A percentile compares a stretch with the other conserved stretches of the same genome.
Evolutionary conservation across 331 rosid species (phyloP).

Genomic region (Telfairia occidentalis): DNA sequence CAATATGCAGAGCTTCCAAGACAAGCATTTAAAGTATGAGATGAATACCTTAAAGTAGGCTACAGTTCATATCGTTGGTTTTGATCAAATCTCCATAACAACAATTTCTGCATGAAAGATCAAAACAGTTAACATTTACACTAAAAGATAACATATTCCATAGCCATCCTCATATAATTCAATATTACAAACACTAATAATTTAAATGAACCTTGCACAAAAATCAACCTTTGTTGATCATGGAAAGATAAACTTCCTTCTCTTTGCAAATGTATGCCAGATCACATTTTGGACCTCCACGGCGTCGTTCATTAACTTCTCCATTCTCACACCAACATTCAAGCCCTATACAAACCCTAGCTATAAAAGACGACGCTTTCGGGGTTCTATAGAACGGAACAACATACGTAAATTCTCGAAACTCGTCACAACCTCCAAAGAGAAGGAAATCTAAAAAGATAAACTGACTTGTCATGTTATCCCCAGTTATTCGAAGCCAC

Average conservation of each 20-base stretch:
- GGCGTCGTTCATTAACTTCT: slow-evolving; percentile 15
- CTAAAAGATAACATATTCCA: not conserved
- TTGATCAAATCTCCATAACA: not conserved
- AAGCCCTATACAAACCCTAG: slow-evolving; percentile 41
- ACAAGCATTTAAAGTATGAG: not conserved
- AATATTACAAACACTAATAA: not conserved
- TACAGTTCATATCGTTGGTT: not conserved
- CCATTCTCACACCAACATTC: slow-evolving; percentile 45
- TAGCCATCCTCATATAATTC: not conserved
- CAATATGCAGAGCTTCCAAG: not conserved
- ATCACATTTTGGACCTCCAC: slow-evolving; percentile 55
- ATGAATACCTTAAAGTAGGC: not conserved
- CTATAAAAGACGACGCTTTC: slow-evolving; percentile 27
- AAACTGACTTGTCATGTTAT: slow-evolving; percentile 33
- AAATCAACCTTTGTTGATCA: slow-evolving; percentile 14
- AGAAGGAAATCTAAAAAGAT: slow-evolving; percentile 43
- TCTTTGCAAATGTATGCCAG: slow-evolving; percentile 49
- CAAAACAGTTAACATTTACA: not conserved
- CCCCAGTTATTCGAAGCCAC: slow-evolving; percentile 57
- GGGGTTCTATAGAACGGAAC: slow-evolving; percentile 59
- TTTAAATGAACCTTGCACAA: not conserved
- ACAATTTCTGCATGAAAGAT: not conserved
- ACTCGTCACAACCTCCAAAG: slow-evolving; percentile 29
- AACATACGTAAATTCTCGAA: slow-evolving; percentile 25
- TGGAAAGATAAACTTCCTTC: slow-evolving; percentile 42